phyloP scores from a whole-genome alignment of 1,139 yeast species.

The Candida glucosophila region DNA sequence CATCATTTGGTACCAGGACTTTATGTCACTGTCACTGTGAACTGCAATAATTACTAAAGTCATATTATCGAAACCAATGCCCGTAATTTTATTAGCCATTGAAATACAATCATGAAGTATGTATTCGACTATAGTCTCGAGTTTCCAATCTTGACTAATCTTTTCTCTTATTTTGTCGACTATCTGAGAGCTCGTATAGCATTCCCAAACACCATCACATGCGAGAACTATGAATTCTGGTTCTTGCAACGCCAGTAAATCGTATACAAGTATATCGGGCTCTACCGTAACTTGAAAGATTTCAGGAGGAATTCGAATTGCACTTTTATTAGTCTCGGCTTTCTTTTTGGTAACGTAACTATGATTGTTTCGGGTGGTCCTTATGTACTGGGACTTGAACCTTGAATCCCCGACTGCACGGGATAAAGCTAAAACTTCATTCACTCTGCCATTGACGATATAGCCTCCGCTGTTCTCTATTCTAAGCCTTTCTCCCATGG shows the following conservation, averaged over 20 bases:
- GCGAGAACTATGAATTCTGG: slow-evolving; percentile 66
- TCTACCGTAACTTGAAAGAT: slow-evolving; percentile 54
- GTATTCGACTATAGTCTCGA: slow-evolving; percentile 51
- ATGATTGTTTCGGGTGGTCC: slow-evolving; percentile 21
- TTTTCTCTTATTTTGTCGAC: slow-evolving; percentile 48
- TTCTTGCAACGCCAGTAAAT: slow-evolving; percentile 17
- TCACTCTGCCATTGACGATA: slow-evolving; percentile 59
- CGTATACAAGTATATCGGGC: slow-evolving; percentile 58
- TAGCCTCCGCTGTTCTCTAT: slow-evolving; percentile 71
- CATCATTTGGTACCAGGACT: slow-evolving; percentile 53
- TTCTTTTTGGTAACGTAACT: slow-evolving; percentile 13
- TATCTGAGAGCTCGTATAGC: slow-evolving; percentile 53
- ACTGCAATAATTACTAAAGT: slow-evolving; percentile 58
- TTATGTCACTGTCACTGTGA: slow-evolving; percentile 35
- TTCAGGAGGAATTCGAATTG: slow-evolving; percentile 29
- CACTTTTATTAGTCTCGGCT: slow-evolving; percentile 13
- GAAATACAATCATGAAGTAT: slow-evolving; percentile 58
- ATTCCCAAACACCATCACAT: slow-evolving; percentile 80
- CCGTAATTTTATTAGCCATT: slow-evolving; percentile 69
- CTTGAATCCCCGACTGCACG: slow-evolving; percentile 74
- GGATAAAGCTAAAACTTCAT: slow-evolving; percentile 64
- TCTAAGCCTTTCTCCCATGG: slow-evolving; percentile 66
- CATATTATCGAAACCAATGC: slow-evolving; percentile 78
- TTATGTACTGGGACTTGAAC: slow-evolving; percentile 44
- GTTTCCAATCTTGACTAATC: slow-evolving; percentile 46